Evolutionary conservation across 495 filamentous ascomycete genomes (phyloP), one percentile per base, ranked within the genome.

Genomic region (Corynascus novoguineensis): DNA sequence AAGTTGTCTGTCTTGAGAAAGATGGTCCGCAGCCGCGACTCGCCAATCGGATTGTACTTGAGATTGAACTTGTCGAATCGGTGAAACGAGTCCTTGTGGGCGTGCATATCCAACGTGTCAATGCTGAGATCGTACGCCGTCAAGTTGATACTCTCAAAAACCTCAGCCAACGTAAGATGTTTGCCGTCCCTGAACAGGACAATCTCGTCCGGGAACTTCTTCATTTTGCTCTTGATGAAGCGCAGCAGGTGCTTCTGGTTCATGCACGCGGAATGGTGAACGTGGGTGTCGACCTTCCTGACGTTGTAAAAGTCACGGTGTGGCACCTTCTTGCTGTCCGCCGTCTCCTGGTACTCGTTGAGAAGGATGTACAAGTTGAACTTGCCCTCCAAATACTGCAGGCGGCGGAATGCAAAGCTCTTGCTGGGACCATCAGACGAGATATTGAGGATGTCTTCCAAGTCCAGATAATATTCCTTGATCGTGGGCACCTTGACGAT

Each of bases 141-240:
- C 52, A 98, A 74, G 53, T 93, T 95, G 74, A 98, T 95, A 71
- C 90, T 96, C 63, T 93, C 89, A 72, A 98, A 98, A 4, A 98
- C 93, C 68, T 98, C 90, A 55, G 81, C 82, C 46, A 98, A 73
- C 4, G 93, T 97, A 64, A 98, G 73, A 69, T 95, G 82, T 71
- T 92, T 96, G 50, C 89, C 92, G 73, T 98, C 95, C 63, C 93
- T 81, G 68, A 84, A 96, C 52, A 97, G 80, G 17, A 98, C 93
- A 32, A 92, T 84, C 75, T 98, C 93, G 67, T 97, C 87, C 4
- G 90, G 91, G 5, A 78, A 92, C 68, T 95, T 97, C 79, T 96
- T 96, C 88, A 98, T 96, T 73, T 97, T 97, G 75, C 89, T 95
- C 71, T 98, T 98, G 73, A 98, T 98, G 71, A 97, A 98, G 37